Conservation (phyloP, 495 filamentous ascomycete genomes). For the Hypomontagnella submonticulosa region DNA sequence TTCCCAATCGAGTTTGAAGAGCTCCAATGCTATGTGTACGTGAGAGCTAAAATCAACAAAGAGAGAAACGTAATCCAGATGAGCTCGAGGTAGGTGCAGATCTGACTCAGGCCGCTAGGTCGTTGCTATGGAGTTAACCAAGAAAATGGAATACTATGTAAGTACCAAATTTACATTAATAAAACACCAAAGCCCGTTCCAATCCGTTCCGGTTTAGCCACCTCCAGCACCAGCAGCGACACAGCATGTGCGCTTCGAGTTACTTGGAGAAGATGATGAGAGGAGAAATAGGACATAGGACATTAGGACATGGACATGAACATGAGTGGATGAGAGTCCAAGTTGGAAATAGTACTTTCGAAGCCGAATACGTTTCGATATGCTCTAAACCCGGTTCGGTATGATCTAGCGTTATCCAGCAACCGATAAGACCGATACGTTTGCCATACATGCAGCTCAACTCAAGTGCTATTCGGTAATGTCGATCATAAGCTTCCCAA, state of each 20-base stretch:
- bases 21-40: neutral
- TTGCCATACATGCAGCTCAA: too few species aligned
- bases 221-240: constrained; percentile 1
- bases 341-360: constrained; percentile 14
- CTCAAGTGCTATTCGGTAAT: constrained; percentile 9
- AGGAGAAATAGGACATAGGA: constrained; percentile 22
- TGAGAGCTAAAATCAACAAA: constrained; percentile 5
- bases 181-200: constrained; percentile 8
- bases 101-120: neutral
- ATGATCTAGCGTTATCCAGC: constrained; percentile 10
- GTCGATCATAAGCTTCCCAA: constrained; percentile 5
- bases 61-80: constrained; percentile 12
- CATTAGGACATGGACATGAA: too few species aligned
- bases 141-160: neutral
- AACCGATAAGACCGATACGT: constrained; percentile 12
- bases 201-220: constrained; percentile 29
- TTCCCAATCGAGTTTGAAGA: neutral
- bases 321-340: constrained; percentile 8
- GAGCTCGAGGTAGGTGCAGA: constrained; percentile 12
- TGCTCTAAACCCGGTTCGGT: constrained; percentile 20
- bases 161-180: too few species aligned
- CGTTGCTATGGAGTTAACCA: constrained; percentile 7
- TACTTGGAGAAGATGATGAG: constrained; percentile 10
- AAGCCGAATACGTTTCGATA: constrained; percentile 8
- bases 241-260: constrained; percentile 7